phyloP scores from a whole-genome alignment of 805 yeast genomes.

The Cyberlindnera euphorbiae region DNA sequence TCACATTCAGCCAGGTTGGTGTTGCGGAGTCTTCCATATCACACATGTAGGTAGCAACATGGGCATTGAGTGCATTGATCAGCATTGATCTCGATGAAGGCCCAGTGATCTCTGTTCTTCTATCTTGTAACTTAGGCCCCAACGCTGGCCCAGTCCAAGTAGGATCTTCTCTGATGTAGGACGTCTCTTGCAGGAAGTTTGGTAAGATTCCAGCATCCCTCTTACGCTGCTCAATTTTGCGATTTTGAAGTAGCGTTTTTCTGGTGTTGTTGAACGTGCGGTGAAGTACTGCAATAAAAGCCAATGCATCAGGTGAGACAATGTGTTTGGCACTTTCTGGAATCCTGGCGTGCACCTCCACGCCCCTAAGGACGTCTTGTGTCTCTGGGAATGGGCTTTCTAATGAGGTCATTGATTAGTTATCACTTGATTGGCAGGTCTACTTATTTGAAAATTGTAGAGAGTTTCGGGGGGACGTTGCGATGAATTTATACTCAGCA shows the following conservation, averaged over 20 bases:
- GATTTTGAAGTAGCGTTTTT: slow-evolving; percentile 51
- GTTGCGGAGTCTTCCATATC: slow-evolving; percentile 83
- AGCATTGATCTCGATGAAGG: slow-evolving; percentile 84
- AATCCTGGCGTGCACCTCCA: slow-evolving; percentile 32
- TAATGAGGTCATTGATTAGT: slow-evolving; percentile 11
- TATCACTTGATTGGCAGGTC: neutral
- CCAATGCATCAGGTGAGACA: slow-evolving; percentile 47
- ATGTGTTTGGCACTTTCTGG: slow-evolving; percentile 36
- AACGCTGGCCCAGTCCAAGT: slow-evolving; percentile 73
- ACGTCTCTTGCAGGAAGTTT: slow-evolving; percentile 66
- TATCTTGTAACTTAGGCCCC: slow-evolving; percentile 67
- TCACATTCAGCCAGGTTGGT: slow-evolving; percentile 77
- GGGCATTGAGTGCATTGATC: slow-evolving; percentile 73
- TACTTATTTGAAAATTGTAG: too few relatives aligned
- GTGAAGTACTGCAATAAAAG: slow-evolving; percentile 67
- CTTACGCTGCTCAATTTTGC: slow-evolving; percentile 54
- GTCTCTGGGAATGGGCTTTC: slow-evolving; percentile 28
- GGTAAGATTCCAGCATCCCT: slow-evolving; percentile 61
- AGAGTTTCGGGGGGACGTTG: too few relatives aligned
- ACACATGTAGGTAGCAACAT: slow-evolving; percentile 79
- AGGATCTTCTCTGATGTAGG: slow-evolving; percentile 61
- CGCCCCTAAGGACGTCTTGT: slow-evolving; percentile 30
- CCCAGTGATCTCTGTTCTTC: slow-evolving; percentile 81
- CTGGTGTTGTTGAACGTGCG: slow-evolving; percentile 65
- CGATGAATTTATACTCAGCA: too few relatives aligned